A percentile compares a stretch with the other conserved stretches of the same genome.
Evolutionary conservation across 2,329 filamentous ascomycete genomes (phyloP).

Genomic region (Onygenales sp.): DNA sequence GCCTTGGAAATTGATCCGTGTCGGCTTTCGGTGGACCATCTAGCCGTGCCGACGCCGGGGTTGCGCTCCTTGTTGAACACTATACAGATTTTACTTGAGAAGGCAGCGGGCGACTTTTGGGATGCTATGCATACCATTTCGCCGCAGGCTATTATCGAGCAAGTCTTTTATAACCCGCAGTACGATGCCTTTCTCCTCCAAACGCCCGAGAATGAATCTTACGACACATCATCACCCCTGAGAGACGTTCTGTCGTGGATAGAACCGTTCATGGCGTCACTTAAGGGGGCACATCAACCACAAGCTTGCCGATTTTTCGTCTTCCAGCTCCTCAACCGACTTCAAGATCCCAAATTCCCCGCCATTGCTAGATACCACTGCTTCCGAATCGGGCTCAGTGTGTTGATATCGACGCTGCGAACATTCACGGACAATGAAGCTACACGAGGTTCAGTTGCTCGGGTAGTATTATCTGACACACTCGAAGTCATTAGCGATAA

Average conservation of each 20-base stretch:
- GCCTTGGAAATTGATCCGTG: constrained; percentile 65
- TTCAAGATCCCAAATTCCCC: constrained; percentile 33
- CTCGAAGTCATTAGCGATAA: constrained; percentile 38
- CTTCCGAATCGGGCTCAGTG: constrained; percentile 35
- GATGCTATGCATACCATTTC: constrained; percentile 74
- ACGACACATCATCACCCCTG: constrained; percentile 45
- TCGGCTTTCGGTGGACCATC: constrained; percentile 52
- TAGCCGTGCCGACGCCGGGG: constrained; percentile 53
- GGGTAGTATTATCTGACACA: constrained; percentile 40
- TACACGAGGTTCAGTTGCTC: constrained; percentile 35
- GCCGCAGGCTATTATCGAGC: constrained; percentile 70
- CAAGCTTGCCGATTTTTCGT: constrained; percentile 73
- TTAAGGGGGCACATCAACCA: constrained; percentile 64
- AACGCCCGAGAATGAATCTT: constrained; percentile 42
- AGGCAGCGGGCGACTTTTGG: constrained; percentile 76
- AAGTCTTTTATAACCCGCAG: constrained; percentile 66
- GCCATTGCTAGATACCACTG: constrained; percentile 36
- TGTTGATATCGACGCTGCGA: constrained; percentile 36
- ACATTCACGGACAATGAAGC: constrained; percentile 39
- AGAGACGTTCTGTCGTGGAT: constrained; percentile 67
- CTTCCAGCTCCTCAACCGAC: constrained; percentile 59
- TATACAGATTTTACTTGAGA: constrained; percentile 61
- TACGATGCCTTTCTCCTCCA: constrained; percentile 48
- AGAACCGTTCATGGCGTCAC: constrained; percentile 63
- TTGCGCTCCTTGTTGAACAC: constrained; percentile 62